A percentile compares a stretch with the other conserved stretches of the same genome.
Evolutionary conservation across 164 flowering plant species (phyloP).

Genomic region (Magnolia changhungtana): DNA sequence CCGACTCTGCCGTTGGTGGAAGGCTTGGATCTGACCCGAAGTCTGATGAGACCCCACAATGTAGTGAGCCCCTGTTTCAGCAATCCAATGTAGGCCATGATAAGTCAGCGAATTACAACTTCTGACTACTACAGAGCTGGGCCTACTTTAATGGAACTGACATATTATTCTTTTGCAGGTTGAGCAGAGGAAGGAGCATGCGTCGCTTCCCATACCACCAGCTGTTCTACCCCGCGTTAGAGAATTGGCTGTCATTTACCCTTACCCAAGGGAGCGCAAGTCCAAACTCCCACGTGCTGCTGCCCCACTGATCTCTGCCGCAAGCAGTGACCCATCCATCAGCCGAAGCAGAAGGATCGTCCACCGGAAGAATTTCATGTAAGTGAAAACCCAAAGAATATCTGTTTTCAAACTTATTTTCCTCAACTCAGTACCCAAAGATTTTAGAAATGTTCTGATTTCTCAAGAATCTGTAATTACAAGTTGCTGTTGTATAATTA

Average conservation of each 20-base stretch:
- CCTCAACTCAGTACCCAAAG: background rate
- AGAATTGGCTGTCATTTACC: constrained; percentile 50
- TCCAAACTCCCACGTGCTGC: constrained; percentile 12
- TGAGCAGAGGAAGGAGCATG: constrained; percentile 31
- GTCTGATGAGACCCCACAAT: no score
- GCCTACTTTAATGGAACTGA: no score
- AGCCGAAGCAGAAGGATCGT: constrained; percentile 20
- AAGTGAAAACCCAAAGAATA: background rate
- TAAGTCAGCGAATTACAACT: no score
- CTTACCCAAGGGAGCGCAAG: constrained; percentile 42
- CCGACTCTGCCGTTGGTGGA: no score
- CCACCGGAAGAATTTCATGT: constrained; percentile 10
- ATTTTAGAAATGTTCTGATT: background rate
- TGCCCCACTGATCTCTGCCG: background rate
- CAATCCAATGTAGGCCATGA: no score
- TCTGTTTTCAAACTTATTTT: background rate
- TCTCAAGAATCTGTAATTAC: background rate
- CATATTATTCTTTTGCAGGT: constrained; percentile 31
- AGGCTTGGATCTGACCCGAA: no score
- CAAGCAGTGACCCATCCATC: constrained; percentile 9
- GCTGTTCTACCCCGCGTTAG: constrained; percentile 43
- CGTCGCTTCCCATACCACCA: constrained; percentile 40
- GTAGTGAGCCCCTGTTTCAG: no score
- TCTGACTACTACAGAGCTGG: no score
- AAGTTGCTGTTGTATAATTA: background rate